phyloP scores from a whole-genome alignment of 441 rosid genomes.

The Daphne laureola region DNA sequence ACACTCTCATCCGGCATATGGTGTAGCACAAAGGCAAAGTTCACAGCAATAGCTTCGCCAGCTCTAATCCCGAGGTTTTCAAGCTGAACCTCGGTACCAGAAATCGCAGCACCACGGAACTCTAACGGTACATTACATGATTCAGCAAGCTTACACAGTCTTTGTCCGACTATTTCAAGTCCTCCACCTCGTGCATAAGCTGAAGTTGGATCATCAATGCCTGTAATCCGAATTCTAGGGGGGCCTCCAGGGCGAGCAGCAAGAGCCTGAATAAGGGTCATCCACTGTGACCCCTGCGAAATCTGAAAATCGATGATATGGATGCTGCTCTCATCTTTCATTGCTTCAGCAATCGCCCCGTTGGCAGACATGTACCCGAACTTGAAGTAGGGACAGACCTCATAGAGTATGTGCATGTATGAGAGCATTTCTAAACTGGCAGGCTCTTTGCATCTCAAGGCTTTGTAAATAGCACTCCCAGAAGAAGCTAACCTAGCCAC shows the following conservation, averaged over 20 bases:
- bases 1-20: slow-evolving; percentile 94
- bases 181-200: slow-evolving; percentile 82
- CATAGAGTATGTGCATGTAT: slow-evolving; percentile 80
- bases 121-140: slow-evolving; percentile 70
- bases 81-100: slow-evolving; percentile 53
- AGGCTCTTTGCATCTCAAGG: slow-evolving; percentile 80
- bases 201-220: slow-evolving; percentile 74
- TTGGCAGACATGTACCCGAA: slow-evolving; percentile 91
- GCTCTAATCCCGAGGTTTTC: slow-evolving; percentile 54
- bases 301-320: slow-evolving; percentile 89
- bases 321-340: slow-evolving; percentile 54
- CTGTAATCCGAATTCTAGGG: slow-evolving; percentile 67
- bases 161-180: slow-evolving; percentile 60
- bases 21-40: slow-evolving; percentile 74
- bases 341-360: slow-evolving; percentile 91
- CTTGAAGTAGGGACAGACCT: slow-evolving; percentile 90
- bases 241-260: slow-evolving; percentile 84
- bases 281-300: slow-evolving; percentile 81
- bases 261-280: slow-evolving; percentile 82
- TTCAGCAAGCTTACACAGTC: slow-evolving; percentile 61
- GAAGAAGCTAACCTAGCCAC: slow-evolving; percentile 70
- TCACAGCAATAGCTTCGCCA: slow-evolving; percentile 74
- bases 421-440: slow-evolving; percentile 66
- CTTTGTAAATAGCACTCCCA: slow-evolving; percentile 72
- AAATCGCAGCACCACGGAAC: slow-evolving; percentile 48